Evolutionary conservation across 2,329 filamentous ascomycete genomes (phyloP), one percentile per base, ranked within the genome.

Genomic region (Chaetoscypha palmicola): DNA sequence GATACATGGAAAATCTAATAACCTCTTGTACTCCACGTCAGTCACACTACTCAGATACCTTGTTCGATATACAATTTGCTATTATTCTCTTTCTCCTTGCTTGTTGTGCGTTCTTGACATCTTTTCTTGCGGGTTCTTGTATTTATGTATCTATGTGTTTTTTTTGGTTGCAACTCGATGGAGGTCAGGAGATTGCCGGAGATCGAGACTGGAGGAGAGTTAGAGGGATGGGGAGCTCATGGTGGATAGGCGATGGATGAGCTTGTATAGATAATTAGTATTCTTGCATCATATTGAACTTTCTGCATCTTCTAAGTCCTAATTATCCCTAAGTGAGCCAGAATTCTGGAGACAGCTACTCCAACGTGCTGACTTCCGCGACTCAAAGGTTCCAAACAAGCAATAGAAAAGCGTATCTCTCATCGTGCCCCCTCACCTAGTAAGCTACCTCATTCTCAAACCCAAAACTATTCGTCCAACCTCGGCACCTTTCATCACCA

Each of bases 41-140:
- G 43, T 57, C 64, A 61, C 8, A 10, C 21, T 17, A 20, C 53
- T 66, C 69, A 71, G 70, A 76, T 76, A 76, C 73, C 72, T 76
- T 76, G 73, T 76, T 75, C 71, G 68, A 76, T 72, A 73, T 72
- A 73, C 63, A 58, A 47, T 38, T 53, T 49, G 35, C 41, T 42
- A 51, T 53, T 52, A 42, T 43, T 48, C 32, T 38, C 52, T 48
- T 46, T 47, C 41, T 30, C 30, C 30, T 43, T 37, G 48, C 48
- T 43, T 31, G 28, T 35, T 45, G 21, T 10, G 17, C 36, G 10
- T 30, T 10, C 14, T 26, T 41, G 38, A 26, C 14, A 23, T 23
- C 24, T 34, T 11, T 39, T 16, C 20, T 17, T 19, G 21, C 24
- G 40, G 19, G 22, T 46, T 33, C 34, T 46, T 44, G 38, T 50